phyloP scores from a whole-genome alignment of 2,329 filamentous ascomycete species.

The Lasiodiplodia sp. region DNA sequence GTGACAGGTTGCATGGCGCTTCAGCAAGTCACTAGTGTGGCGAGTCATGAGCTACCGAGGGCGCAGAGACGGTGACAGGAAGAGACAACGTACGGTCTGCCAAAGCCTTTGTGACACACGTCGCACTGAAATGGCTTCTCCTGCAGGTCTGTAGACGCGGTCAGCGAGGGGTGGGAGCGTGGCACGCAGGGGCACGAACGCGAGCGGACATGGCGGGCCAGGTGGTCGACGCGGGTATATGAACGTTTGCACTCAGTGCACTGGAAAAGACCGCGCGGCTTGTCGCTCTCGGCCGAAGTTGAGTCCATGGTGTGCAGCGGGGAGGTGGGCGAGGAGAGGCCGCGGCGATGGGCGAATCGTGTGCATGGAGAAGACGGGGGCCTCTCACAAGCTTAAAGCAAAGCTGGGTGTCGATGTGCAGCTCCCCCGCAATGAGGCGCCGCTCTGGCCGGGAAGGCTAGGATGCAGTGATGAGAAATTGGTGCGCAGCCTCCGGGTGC shows the following conservation, averaged over 20 bases:
- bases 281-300: slow-evolving; percentile 21
- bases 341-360: slow-evolving; percentile 2
- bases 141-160: slow-evolving; percentile 42
- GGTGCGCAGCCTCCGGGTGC: background rate
- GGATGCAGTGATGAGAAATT: slow-evolving; percentile 9
- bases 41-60: background rate
- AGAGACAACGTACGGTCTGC: slow-evolving; percentile 47
- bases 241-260: slow-evolving; percentile 61
- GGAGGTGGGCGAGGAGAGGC: slow-evolving; percentile 2
- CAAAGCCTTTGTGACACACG: slow-evolving; percentile 56
- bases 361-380: slow-evolving; percentile 9
- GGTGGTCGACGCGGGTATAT: slow-evolving; percentile 61
- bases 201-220: slow-evolving; percentile 61
- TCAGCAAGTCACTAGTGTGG: slow-evolving; percentile 55
- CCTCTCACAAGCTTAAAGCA: slow-evolving; percentile 17
- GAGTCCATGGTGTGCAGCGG: slow-evolving; percentile 6
- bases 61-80: background rate
- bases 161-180: slow-evolving; percentile 29
- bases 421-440: slow-evolving; percentile 21
- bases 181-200: slow-evolving; percentile 41
- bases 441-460: background rate
- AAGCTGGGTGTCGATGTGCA: background rate
- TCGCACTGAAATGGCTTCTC: slow-evolving; percentile 56
- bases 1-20: slow-evolving; percentile 58
- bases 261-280: slow-evolving; percentile 46